Conservation (phyloP, 352 stramenopile genomes). For the Blastocystis sp. region DNA sequence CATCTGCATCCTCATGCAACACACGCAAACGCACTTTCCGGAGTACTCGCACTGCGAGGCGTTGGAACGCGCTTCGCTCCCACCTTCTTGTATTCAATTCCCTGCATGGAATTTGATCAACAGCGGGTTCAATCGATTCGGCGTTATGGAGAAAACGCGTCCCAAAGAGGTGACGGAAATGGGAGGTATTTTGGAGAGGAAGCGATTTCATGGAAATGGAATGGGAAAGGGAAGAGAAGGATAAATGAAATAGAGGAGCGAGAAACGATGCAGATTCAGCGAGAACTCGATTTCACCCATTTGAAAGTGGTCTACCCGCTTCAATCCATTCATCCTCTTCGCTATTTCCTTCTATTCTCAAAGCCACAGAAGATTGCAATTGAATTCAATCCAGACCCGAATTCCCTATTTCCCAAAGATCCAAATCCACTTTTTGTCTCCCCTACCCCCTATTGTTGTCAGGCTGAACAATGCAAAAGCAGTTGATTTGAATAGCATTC, state of each 20-base stretch:
- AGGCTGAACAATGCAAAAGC: background rate
- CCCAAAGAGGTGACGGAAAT: background rate
- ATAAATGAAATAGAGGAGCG: background rate
- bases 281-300: background rate
- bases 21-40: background rate
- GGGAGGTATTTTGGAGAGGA: background rate
- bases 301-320: background rate
- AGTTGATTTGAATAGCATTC: background rate
- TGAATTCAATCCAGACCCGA: background rate
- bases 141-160: background rate
- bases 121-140: background rate
- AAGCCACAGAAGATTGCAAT: background rate
- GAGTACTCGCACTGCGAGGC: background rate
- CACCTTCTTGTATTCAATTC: slow-evolving; percentile 25
- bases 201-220: too few species aligned
- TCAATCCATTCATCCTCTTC: background rate
- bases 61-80: background rate
- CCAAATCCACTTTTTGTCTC: background rate
- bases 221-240: too few species aligned
- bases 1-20: background rate
- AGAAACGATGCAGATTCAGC: background rate
- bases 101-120: background rate
- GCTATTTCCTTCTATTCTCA: background rate
- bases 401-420: background rate
- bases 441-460: background rate